phyloP scores from a whole-genome alignment of 2,329 filamentous ascomycete genomes.

The Aspergillus texensis region DNA sequence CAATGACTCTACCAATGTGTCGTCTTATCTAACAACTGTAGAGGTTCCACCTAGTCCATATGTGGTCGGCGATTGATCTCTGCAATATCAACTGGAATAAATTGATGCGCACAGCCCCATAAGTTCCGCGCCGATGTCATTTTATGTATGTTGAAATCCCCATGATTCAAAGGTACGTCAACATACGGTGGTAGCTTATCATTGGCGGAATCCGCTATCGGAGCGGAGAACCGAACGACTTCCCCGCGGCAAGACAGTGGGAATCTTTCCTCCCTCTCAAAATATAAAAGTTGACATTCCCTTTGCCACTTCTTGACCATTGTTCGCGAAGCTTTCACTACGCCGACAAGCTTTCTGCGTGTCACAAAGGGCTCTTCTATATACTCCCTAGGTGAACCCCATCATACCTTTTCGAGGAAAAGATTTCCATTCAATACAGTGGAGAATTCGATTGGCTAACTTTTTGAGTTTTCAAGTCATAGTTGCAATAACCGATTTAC shows the following conservation, averaged over 20 bases:
- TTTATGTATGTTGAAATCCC: neutral
- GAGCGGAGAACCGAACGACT: conserved; percentile 2
- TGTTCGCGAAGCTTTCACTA: neutral
- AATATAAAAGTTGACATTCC: neutral
- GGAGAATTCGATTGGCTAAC: conserved; percentile 10
- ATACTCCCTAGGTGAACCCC: neutral
- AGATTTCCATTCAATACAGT: neutral
- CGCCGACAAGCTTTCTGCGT: neutral
- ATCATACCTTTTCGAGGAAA: neutral
- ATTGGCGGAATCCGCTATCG: conserved; percentile 1
- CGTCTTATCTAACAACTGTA: neutral
- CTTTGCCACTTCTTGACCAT: neutral
- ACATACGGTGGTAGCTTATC: neutral
- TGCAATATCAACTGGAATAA: neutral
- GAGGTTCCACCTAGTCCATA: neutral
- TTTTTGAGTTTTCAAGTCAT: conserved; percentile 9
- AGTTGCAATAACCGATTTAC: conserved; percentile 2
- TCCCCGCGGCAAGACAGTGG: conserved; percentile 3
- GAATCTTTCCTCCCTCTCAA: neutral
- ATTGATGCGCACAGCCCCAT: neutral
- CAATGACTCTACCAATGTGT: neutral
- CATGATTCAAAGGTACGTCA: neutral
- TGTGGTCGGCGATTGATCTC: neutral
- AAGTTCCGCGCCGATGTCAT: neutral
- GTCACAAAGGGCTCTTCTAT: neutral